Evolutionary conservation across 2,329 filamentous ascomycete genomes (phyloP).

Genomic region (Beauveria australis): DNA sequence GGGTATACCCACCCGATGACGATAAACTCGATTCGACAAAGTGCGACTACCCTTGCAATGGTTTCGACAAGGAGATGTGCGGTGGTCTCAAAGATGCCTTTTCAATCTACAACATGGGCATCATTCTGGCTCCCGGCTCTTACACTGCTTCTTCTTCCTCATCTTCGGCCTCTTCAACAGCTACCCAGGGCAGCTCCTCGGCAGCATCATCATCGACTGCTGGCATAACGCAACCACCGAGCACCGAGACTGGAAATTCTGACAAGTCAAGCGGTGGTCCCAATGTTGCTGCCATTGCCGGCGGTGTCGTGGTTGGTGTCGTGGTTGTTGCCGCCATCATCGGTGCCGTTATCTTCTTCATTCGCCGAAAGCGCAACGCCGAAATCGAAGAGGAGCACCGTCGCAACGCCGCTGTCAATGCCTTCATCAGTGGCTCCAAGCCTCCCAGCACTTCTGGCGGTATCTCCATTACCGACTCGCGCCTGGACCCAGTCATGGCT

Average conservation of each 20-base stretch:
- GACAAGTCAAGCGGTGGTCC: constrained; percentile 27
- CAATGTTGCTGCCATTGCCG: constrained; percentile 80
- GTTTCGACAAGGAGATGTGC: constrained; percentile 55
- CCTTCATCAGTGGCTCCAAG: constrained; percentile 61
- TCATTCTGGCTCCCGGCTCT: constrained; percentile 31
- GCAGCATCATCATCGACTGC: constrained; percentile 17
- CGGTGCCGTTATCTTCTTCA: constrained; percentile 63
- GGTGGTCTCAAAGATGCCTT: constrained; percentile 29
- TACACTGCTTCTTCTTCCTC: constrained; percentile 18
- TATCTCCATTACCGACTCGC: constrained; percentile 69
- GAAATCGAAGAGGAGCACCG: constrained; percentile 79
- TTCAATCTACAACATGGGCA: constrained; percentile 44
- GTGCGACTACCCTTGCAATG: constrained; percentile 60
- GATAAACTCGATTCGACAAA: constrained; percentile 46
- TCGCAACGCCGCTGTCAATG: constrained; percentile 69
- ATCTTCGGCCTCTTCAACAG: constrained; percentile 16
- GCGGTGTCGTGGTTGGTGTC: constrained; percentile 78
- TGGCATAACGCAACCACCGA: constrained; percentile 18
- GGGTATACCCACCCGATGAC: constrained; percentile 52
- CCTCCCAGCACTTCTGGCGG: constrained; percentile 55
- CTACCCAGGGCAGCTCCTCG: constrained; percentile 20
- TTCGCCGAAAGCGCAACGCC: constrained; percentile 67
- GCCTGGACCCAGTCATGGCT: constrained; percentile 79
- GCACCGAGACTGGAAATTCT: background rate
- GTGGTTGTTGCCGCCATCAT: constrained; percentile 57